Base-by-base conservation (phyloP, 495 filamentous ascomycete genomes). In the Apodospora peruviana region DNA sequence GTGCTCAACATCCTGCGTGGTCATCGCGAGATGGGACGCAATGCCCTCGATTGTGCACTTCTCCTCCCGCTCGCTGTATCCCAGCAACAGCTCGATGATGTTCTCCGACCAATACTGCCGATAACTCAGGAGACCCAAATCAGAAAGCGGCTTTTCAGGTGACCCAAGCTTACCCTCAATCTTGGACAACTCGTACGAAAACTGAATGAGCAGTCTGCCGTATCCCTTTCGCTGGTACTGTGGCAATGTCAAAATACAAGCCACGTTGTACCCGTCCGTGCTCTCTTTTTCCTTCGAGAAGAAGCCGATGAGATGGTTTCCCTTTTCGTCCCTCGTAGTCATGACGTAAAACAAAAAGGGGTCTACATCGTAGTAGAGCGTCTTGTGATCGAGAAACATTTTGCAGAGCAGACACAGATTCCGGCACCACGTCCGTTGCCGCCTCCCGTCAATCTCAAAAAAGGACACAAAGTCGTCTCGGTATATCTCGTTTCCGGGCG, bases 291-390 rank as follows among this genome's bases (percentile, higher is more conserved):
- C 93, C 64, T 98, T 98, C 56, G 86, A 91, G 66, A 98, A 98
- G 63, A 95, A 98, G 46, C 93, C 93, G 43, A 97, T 87, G 0
- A 98, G 76, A 61, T 97, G 93, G 62, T 85, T 91, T 9, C 93
- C 93, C 42, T 85, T 85, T 40, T 88, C 85, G 50, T 88, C 87
- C 46, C 90, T 81, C 12, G 82, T 86, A 44, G 82, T 86, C 93
- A 98, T 98, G 78, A 91, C 91, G 71, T 98, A 98, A 75, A 97
- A 98, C 9, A 97, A 72, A 68, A 98, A 98, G 8, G 93, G 93
- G 60, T 98, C 93, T 45, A 98, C 93, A 58, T 98, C 93, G 71
- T 97, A 98, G 77, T 96, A 98, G n/a, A 98, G 85, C 7, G 93
- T 97, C 67, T 98, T 98, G 73, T 97, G 93, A 58, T 97, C 93